Conservation (phyloP, 176 grass and related monocot genomes). For the Oryza glaberrima region DNA sequence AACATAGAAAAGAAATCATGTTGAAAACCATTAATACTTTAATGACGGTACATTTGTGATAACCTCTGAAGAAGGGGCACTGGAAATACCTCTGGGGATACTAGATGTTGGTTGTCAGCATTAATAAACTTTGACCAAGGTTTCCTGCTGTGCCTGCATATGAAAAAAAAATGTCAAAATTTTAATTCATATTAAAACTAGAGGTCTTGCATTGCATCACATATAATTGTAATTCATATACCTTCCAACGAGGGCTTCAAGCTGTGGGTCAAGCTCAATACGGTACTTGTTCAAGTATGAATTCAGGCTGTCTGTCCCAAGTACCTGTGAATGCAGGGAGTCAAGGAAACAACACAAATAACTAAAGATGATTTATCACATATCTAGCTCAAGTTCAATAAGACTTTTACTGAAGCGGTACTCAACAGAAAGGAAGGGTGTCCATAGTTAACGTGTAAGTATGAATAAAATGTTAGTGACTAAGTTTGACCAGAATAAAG, state of each 20-base stretch:
- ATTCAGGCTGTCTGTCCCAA: slow-evolving; percentile 87
- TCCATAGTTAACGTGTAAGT: not conserved
- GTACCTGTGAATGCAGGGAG: slow-evolving; percentile 50
- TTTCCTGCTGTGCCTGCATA: slow-evolving; percentile 87
- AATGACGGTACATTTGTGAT: slow-evolving; percentile 1
- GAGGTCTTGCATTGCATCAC: slow-evolving; percentile 4
- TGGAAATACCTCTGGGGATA: slow-evolving; percentile 79
- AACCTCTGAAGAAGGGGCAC: not conserved
- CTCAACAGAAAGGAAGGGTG: not conserved
- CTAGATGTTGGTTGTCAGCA: slow-evolving; percentile 89
- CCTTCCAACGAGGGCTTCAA: slow-evolving; percentile 98
- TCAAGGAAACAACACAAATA: not conserved
- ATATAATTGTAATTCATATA: slow-evolving; percentile 35
- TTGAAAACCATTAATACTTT: slow-evolving; percentile 22
- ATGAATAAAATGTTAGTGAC: not conserved
- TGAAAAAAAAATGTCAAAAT: slow-evolving; percentile 1
- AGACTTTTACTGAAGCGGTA: not conserved
- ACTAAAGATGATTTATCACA: not conserved
- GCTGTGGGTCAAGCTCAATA: slow-evolving; percentile 91
- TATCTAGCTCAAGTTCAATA: not conserved
- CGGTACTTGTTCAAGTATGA: slow-evolving; percentile 90
- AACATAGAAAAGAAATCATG: slow-evolving; percentile 29
- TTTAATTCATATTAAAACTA: slow-evolving; percentile 14
- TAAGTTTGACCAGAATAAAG: not conserved
- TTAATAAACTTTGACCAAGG: slow-evolving; percentile 94